These are phyloP conservation scores for Talaromyces thailandensis DNA, from an alignment of 495 filamentous ascomycete species.

Conservation along the genomic window DNA sequence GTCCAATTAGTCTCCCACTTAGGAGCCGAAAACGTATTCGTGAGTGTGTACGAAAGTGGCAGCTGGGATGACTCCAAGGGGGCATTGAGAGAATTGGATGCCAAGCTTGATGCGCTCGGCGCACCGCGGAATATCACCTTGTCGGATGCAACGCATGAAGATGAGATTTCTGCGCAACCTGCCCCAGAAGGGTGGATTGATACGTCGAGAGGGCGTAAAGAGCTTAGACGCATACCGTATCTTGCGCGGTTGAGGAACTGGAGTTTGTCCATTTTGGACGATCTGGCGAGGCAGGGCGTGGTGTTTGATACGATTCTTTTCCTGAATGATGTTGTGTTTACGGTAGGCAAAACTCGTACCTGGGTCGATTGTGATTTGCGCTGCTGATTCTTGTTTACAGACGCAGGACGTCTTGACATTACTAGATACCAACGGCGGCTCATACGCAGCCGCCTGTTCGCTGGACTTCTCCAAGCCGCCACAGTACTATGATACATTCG, in stretches of 20 bases:
- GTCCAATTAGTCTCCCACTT: constrained; percentile 45
- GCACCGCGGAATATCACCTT: not conserved
- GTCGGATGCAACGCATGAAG: not conserved
- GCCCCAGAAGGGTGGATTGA: constrained; percentile 14
- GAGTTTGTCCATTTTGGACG: constrained; percentile 36
- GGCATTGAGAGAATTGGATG: constrained; percentile 51
- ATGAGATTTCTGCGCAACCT: constrained; percentile 8
- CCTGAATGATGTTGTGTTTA: constrained; percentile 69
- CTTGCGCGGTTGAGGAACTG: constrained; percentile 54
- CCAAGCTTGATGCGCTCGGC: not conserved
- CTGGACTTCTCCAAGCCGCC: constrained; percentile 67
- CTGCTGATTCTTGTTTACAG: constrained; percentile 27
- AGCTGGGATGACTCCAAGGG: constrained; percentile 64
- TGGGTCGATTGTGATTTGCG: not conserved
- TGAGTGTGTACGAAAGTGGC: constrained; percentile 63
- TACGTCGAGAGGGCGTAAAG: constrained; percentile 32
- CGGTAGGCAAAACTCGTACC: constrained; percentile 28
- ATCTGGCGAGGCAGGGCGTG: constrained; percentile 34
- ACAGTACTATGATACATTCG: constrained; percentile 76
- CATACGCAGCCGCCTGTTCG: constrained; percentile 75
- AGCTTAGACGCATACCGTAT: constrained; percentile 61
- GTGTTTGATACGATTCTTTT: constrained; percentile 63
- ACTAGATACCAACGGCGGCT: constrained; percentile 60
- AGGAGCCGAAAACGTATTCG: constrained; percentile 58
- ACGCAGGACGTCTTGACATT: constrained; percentile 54